Base-by-base conservation (phyloP, 1,139 yeast genomes). In the Suhomyces yuchorum region DNA sequence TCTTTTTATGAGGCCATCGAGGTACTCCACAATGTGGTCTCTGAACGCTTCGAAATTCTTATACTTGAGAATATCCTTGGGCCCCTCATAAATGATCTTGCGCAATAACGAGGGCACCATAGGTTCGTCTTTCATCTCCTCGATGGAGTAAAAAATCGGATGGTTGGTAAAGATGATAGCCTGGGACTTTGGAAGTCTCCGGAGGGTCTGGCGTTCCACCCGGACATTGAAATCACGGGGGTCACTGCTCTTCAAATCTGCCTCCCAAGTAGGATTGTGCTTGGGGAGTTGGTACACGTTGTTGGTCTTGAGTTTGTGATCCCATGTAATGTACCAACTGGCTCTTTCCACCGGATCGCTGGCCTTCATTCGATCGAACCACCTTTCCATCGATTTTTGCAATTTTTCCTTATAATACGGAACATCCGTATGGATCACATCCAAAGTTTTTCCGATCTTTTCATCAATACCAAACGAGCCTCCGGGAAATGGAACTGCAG, bases 121-220 rank as follows among this genome's bases (percentile, higher is more conserved):
- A 8, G 91, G 90, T 60, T 85, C 92, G 60, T 85, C 88, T 60
- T 84, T 84, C 90, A 85, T 84, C 59, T 85, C 91, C 22, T 84
- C 90, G 48, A 85, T 72, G 2, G 84, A 75, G 64, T 85, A 85
- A 61, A 81, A 84, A 9, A 84, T 72, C 3, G 91, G 91, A 60
- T 85, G 91, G 60, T 85, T 81, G 38, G 85, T 71, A 62, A 84
- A 82, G 30, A 83, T 70, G 43, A 78, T 72, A 1, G 81, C 81
- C 38, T 64, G 61, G 2, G 79, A 61, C 48, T 68, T 68, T 5
- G 84, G 84, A 45, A 80, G 67, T 52, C 79, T 69, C 45, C 82
- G 62, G 46, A 79, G 64, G 0, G 82, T 67, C 56, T 79, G 82
- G 56, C 85, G 71, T 53, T 85, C 83, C 24, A 85, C 80, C 51